Base-by-base conservation (phyloP, 306 rosid genomes). In the Lathyrus aphaca region DNA sequence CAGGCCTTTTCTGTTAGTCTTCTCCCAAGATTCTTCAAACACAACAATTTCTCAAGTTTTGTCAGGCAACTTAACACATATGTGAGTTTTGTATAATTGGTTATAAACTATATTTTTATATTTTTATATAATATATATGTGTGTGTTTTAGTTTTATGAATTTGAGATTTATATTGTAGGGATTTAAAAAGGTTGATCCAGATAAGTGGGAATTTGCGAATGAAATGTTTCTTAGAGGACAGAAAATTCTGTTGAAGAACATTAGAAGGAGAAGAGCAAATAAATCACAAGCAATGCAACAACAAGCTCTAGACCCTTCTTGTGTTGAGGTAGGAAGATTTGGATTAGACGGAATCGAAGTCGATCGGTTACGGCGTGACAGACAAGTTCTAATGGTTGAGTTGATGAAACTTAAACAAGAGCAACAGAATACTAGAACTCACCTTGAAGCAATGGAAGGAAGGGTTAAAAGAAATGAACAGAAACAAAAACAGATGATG, bases 41-140 rank as follows among this genome's bases (percentile, higher is more conserved):
- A 94, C 83, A 80, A 73, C 81, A 94, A 94, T 71, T 94, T 94
- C 87, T 90, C 97, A 3, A 94, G 97, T 84, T 94, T 94, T 72
- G 96, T 90, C 58, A 76, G 98, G 68, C 98, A 94, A 82, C 95
- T 94, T 39, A 94, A 94, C 67, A 90, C 96, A 55, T 94, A 94
- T 84, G 98, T 94, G 45, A 79, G 97, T 76, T 29, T 1, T 53
- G 21, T 6, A 13, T 25, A 55, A 13, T 16, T 23, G 25, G 25
- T 55, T 5, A 45, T 45, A 13, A 45, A 2, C 2, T 29, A 13
- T 44, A 3, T 17, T 45, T 12, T 1, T 45, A 4, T 45, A 40
- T 11, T 12, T 40, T 40, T 40, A 39, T 39, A 39, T 51, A 12
- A 49, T 49, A 4, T 49, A 4, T 17, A 9, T 37, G 23, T 72